Evolutionary conservation across 2,329 filamentous ascomycete species (phyloP), one percentile per base, ranked within the genome.

Genomic region (Colletotrichum sp.): DNA sequence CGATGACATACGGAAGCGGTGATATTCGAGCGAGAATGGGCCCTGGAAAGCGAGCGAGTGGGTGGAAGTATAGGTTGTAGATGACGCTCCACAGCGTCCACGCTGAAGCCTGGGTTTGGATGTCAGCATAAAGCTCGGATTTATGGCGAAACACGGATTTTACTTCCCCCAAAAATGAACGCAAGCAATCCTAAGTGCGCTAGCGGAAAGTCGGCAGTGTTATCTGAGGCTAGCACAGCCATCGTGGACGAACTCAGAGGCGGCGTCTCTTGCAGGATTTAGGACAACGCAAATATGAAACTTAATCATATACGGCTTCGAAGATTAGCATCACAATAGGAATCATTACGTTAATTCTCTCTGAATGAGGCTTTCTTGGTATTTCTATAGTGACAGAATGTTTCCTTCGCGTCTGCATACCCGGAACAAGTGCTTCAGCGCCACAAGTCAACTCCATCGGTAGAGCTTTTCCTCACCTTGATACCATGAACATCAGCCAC

Each of bases 1-100:
- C 75, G 60, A 80, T 77, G 57, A 75, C 72, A 77, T 76, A 48
- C 12, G 59, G 59, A 1, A 63, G 7, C 8, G 59, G 59, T 22
- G 59, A 63, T 22, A 63, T 22, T 22, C 59, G 59, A 32, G 59
- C 59, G 6, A 63, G n/a, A 63, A 63, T 36, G 9, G 59, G 30
- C 2, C 30, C 59, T 4, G 59, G 30, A 24, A 63, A 63, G 12
- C 59, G 59, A 1, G 59, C 30, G 15, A 63, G 59, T 15, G 59
- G 59, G 32, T 63, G 59, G n/a, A 63, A 63, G 22, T 3, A 22
- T 15, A 63, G 18, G 18, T 34, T 36, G 30, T 63, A 36, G 59
- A 63, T 7, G 6, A 36, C 30, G 13, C 9, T 36, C 30, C 59
- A 63, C 28, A 63, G 15, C 15, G 10, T 22, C 59, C 59, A 63